Conservation (phyloP, 2,329 filamentous ascomycete genomes). For the Ophiostoma fasciatum region DNA sequence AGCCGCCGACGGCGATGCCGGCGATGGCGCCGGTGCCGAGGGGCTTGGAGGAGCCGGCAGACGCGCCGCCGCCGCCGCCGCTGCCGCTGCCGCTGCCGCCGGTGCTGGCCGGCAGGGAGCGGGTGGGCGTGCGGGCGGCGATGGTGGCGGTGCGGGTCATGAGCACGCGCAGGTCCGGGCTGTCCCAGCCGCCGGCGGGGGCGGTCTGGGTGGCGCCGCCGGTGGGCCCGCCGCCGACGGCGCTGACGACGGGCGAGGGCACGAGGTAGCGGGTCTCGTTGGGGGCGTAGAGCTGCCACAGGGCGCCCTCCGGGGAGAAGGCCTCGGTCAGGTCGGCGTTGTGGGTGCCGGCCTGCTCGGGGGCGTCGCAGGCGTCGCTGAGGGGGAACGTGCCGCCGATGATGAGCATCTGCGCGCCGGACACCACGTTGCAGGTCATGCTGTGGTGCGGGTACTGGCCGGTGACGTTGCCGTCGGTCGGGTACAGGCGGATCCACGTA, state of each 20-base stretch:
- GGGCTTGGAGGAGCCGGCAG: no score
- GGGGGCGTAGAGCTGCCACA: conserved; percentile 39
- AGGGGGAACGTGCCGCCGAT: conserved; percentile 44
- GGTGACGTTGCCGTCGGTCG: conserved; percentile 23
- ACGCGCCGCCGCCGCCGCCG: no score
- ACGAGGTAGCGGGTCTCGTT: conserved; percentile 38
- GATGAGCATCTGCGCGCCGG: conserved; percentile 44
- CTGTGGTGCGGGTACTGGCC: conserved; percentile 35
- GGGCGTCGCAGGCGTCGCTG: conserved; percentile 34
- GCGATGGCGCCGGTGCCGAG: conserved; percentile 26
- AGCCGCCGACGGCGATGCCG: conserved; percentile 28
- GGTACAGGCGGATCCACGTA: conserved; percentile 44
- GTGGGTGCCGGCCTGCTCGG: conserved; percentile 37
- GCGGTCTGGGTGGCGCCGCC: conserved; percentile 38
- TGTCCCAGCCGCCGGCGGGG: conserved; percentile 34
- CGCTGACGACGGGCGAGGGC: conserved; percentile 32
- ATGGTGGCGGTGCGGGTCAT: conserved; percentile 35
- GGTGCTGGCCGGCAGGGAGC: conserved; percentile 19
- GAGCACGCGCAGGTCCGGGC: conserved; percentile 35
- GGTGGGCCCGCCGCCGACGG: conserved; percentile 33
- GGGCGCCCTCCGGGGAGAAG: conserved; percentile 25
- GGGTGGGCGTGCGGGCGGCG: conserved; percentile 33
- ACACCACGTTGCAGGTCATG: conserved; percentile 41
- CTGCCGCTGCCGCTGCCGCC: conserved; percentile 4
- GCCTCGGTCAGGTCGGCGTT: conserved; percentile 38